phyloP scores from a whole-genome alignment of 768 basidiomycete genomes.

The Leccinum uliginosum region DNA sequence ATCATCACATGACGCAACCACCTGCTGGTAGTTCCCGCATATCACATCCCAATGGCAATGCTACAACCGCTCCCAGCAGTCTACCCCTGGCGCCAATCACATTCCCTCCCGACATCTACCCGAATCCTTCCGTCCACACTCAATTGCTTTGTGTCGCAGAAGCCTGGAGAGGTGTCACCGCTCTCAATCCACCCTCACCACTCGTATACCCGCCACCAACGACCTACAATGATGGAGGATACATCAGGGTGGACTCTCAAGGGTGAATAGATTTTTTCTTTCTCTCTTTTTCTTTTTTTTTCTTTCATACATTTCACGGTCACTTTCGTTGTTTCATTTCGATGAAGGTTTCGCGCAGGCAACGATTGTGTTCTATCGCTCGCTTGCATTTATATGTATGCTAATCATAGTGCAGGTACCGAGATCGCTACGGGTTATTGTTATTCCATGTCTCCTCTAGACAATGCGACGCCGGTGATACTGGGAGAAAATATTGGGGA shows the following conservation, averaged over 20 bases:
- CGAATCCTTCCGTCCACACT: constrained; percentile 37
- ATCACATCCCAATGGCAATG: constrained; percentile 10
- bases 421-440: constrained; percentile 25
- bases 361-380: constrained; percentile 4
- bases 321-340: not conserved
- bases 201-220: constrained; percentile 19
- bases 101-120: constrained; percentile 27
- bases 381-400: constrained; percentile 10
- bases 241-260: constrained; percentile 23
- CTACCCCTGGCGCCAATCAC: constrained; percentile 35
- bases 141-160: constrained; percentile 56
- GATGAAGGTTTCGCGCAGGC: constrained; percentile 10
- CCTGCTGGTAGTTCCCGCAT: constrained; percentile 18
- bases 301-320: not conserved
- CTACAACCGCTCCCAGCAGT: not conserved
- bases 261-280: constrained; percentile 23
- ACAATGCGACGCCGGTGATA: constrained; percentile 32
- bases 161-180: constrained; percentile 67
- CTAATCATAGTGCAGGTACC: constrained; percentile 24
- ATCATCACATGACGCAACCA: constrained; percentile 9
- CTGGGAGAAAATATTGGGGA: constrained; percentile 27
- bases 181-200: constrained; percentile 35
- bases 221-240: constrained; percentile 19
- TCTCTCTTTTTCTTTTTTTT: constrained; percentile 1
- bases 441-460: constrained; percentile 27